Conservation (phyloP, 495 filamentous ascomycete genomes). For the Physcia stellaris region DNA sequence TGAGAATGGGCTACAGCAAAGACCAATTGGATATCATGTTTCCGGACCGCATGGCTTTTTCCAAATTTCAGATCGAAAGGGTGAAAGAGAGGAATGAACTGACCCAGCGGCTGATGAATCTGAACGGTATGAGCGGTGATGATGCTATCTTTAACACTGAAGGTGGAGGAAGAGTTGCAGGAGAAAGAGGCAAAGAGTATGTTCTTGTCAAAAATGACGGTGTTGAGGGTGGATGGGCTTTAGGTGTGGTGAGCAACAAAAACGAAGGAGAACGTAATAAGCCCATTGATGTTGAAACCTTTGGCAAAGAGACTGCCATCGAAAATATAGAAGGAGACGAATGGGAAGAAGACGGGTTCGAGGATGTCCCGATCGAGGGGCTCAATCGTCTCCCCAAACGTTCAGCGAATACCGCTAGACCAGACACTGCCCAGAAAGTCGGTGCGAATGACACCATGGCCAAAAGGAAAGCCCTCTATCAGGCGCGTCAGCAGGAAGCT, state of each 20-base stretch:
- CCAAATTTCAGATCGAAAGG: conserved; percentile 86
- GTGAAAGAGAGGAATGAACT: conserved; percentile 84
- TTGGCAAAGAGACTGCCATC: conserved; percentile 41
- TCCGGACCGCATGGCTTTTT: conserved; percentile 95
- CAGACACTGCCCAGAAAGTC: conserved; percentile 15
- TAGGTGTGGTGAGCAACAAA: conserved; percentile 84
- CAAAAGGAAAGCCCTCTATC: conserved; percentile 30
- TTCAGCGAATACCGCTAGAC: conserved; percentile 9
- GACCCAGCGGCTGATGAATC: conserved; percentile 90
- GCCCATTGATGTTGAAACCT: conserved; percentile 78
- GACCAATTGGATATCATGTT: conserved; percentile 95
- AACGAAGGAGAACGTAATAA: conserved; percentile 58
- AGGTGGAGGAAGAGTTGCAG: conserved; percentile 57
- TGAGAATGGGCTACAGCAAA: conserved; percentile 92
- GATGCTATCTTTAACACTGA: conserved; percentile 50
- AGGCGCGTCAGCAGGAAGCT: conserved; percentile 18
- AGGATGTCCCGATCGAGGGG: conserved; percentile 91
- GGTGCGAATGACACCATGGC: conserved; percentile 29
- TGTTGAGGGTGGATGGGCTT: conserved; percentile 91
- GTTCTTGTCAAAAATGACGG: conserved; percentile 90
- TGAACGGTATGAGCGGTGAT: conserved; percentile 74
- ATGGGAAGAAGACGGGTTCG: conserved; percentile 63
- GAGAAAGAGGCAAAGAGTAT: conserved; percentile 85
- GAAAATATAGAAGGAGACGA: conserved; percentile 47
- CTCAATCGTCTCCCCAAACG: conserved; percentile 73